Percentiles rank a stretch among this genome's conserved stretches.
Conservation (phyloP, 345 rosid genomes). For the Psidium friedrichsthalianum region DNA sequence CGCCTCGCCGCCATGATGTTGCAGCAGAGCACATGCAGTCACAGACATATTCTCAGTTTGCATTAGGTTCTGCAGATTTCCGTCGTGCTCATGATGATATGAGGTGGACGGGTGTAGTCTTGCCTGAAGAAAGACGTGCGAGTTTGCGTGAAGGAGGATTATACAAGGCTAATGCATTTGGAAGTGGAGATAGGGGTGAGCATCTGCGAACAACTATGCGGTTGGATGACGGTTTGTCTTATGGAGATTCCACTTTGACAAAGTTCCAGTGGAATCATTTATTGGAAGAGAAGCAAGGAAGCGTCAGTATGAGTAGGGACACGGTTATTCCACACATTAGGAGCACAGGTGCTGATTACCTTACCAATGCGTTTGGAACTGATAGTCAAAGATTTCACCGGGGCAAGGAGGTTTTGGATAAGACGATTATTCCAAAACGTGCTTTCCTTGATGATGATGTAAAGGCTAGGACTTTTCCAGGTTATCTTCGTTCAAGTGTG, state of each 20-base stretch:
- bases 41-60: neutral
- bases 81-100: neutral
- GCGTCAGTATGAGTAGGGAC: neutral
- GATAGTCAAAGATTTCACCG: neutral
- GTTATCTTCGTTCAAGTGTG: neutral
- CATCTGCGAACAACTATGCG: conserved; percentile 2
- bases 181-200: neutral
- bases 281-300: neutral
- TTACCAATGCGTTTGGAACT: neutral
- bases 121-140: neutral
- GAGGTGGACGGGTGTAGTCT: neutral
- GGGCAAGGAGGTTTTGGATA: neutral
- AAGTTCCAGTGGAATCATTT: conserved; percentile 33
- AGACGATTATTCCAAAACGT: neutral
- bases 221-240: conserved; percentile 7
- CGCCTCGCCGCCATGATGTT: neutral
- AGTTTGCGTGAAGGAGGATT: neutral
- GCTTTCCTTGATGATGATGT: neutral
- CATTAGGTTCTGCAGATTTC: neutral
- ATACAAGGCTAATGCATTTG: neutral
- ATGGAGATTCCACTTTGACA: neutral
- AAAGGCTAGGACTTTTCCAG: neutral
- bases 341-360: neutral
- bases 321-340: neutral
- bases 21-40: neutral